Conservation (phyloP, 192 early-diverging fungal genomes). For the Kappamyces sp. region DNA sequence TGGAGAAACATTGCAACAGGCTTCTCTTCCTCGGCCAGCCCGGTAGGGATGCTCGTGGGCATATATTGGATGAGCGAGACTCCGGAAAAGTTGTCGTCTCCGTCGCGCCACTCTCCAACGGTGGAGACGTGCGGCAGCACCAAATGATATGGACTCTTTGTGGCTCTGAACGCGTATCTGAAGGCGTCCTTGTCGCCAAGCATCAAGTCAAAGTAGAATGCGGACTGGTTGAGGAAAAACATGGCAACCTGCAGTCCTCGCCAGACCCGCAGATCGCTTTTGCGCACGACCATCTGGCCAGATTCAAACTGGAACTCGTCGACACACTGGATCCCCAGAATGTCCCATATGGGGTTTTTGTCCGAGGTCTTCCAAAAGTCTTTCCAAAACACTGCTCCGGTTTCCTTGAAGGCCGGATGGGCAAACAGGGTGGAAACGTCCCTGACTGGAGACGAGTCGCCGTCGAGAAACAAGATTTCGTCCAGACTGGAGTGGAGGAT, state of each 20-base stretch:
- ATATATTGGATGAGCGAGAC: too few species aligned
- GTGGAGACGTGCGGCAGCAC: too few species aligned
- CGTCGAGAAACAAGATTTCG: background rate
- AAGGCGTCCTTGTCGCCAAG: background rate
- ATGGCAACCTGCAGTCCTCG: background rate
- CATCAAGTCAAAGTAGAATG: background rate
- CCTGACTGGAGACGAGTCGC: conserved; percentile 1
- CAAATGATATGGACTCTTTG: too few species aligned
- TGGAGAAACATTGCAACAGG: too few species aligned
- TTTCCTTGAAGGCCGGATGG: background rate
- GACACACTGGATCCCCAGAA: conserved; percentile 1
- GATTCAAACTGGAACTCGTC: conserved; percentile 3
- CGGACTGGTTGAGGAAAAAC: background rate
- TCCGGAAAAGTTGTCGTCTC: too few species aligned
- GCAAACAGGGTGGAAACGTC: background rate
- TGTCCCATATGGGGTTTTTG: conserved; percentile 6
- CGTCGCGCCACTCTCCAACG: too few species aligned
- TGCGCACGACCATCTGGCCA: conserved; percentile 2
- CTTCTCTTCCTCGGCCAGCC: too few species aligned
- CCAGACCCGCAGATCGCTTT: background rate
- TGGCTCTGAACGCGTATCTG: too few species aligned
- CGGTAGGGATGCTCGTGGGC: too few species aligned
- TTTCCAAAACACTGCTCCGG: background rate
- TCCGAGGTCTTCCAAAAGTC: conserved; percentile 1
- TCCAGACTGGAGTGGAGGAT: background rate